Evolutionary conservation across 768 basidiomycete genomes (phyloP).

Genomic region (Leccinum obscurum): DNA sequence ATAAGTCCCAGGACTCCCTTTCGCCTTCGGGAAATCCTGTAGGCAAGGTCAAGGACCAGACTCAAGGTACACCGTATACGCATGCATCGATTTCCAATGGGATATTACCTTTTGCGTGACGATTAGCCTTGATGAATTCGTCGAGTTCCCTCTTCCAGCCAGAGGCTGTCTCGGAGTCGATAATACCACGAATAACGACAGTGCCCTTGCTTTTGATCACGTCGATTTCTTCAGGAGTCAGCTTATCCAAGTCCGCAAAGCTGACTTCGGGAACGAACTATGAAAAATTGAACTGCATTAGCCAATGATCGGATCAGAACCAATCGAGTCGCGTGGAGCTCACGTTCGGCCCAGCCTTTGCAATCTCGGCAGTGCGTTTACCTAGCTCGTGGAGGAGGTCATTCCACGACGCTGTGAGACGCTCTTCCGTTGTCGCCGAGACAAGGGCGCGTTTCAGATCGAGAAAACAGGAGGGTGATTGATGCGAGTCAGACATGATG

Average conservation of each 20-base stretch:
- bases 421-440: too few relatives aligned
- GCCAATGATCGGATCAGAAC: too few relatives aligned
- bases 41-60: neutral
- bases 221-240: constrained; percentile 2
- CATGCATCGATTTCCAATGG: neutral
- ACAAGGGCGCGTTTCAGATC: too few relatives aligned
- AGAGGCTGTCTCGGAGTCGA: constrained; percentile 54
- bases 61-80: too few relatives aligned
- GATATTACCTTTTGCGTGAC: constrained; percentile 51
- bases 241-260: too few relatives aligned
- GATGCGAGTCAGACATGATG: too few relatives aligned
- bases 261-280: too few relatives aligned
- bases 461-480: too few relatives aligned
- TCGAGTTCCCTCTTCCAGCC: constrained; percentile 58
- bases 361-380: constrained; percentile 31
- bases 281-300: too few relatives aligned
- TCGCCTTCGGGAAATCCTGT: constrained; percentile 54
- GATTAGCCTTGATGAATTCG: constrained; percentile 57
- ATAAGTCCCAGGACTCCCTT: constrained; percentile 73
- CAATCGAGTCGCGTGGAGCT: too few relatives aligned
- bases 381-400: constrained; percentile 45
- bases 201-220: constrained; percentile 55
- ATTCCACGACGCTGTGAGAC: too few relatives aligned
- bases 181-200: constrained; percentile 61
- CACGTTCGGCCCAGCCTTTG: too few relatives aligned